Evolutionary conservation across 2,329 filamentous ascomycete genomes (phyloP), one percentile per base, ranked within the genome.

Genomic region (Lasiodiplodia sp.): DNA sequence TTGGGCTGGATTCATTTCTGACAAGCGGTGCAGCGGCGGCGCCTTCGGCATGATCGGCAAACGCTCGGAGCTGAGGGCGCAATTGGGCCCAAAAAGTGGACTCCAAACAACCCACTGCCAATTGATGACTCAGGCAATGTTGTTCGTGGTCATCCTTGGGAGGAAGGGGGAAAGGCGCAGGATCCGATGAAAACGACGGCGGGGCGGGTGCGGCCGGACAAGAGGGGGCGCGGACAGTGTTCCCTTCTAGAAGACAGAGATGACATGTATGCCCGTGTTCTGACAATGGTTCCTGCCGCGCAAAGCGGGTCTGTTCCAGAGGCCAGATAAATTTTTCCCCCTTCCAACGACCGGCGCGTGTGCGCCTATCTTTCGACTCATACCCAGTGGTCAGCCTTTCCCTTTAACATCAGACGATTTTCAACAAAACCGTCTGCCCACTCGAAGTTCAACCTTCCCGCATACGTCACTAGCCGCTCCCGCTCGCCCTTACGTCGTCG

Each of bases 371-470:
- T 64, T 31, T 52, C 60, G 47, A 53, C 58, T 63, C 58, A 63
- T 63, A 34, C 44, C 25, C 40, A 51, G 25, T 51, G 40, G 34
- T 44, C 58, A 60, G 28, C 55, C 34, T 7, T 38, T 25, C 31
- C 28, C n/a, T 21, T 44, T 51, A 31, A 64, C 47, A 25, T 64
- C 60, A 52, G 60, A 52, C 60, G 60, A 64, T 64, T 64, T 64
- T 64, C 60, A 64, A 64, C 60, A 64, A 64, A 64, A 64, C 60
- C 60, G 60, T 64, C 23, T 34, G 25, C 40, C 40, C 18, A 63
- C 11, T 62, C 58, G 40, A 64, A 64, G 60, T 52, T 64, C 60
- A 64, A 64, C 60, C 60, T 64, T 52, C 60, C 60, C 60, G 60
- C 28, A 64, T 64, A 64, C 60, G 60, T 64, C 60, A 64, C 47